Conservation (phyloP, 164 flowering plant genomes). For the Dillenia suffruticosa region DNA sequence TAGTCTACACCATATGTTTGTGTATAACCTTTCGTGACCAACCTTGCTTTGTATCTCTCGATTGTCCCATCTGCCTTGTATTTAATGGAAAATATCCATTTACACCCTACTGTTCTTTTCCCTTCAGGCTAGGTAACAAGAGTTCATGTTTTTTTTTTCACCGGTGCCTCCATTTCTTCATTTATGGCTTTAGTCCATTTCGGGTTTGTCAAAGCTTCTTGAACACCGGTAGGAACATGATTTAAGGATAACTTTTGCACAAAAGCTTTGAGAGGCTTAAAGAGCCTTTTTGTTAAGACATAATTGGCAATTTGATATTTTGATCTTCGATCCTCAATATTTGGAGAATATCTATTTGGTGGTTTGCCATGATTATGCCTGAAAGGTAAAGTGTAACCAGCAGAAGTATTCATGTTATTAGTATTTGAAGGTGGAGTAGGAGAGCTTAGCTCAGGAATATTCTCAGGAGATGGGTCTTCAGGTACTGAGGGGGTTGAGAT, state of each 20-base stretch:
- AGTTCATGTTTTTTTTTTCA: slow-evolving; percentile 1
- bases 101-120: slow-evolving; percentile 5
- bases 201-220: slow-evolving; percentile 9
- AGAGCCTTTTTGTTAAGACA: slow-evolving; percentile 6
- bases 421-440: background rate
- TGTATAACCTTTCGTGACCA: slow-evolving; percentile 9
- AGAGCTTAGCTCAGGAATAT: slow-evolving; percentile 9
- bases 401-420: background rate
- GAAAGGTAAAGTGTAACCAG: slow-evolving; percentile 5
- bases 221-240: slow-evolving; percentile 9
- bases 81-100: slow-evolving; percentile 8
- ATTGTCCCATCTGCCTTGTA: slow-evolving; percentile 4
- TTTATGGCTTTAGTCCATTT: slow-evolving; percentile 11
- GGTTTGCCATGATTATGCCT: slow-evolving; percentile 1
- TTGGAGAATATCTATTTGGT: background rate
- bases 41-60: slow-evolving; percentile 8
- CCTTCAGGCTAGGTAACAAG: slow-evolving; percentile 5
- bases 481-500: slow-evolving; percentile 7
- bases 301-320: slow-evolving; percentile 7
- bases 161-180: slow-evolving; percentile 5
- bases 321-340: slow-evolving; percentile 6
- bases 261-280: slow-evolving; percentile 6
- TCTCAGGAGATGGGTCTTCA: slow-evolving; percentile 8
- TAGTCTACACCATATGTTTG: slow-evolving; percentile 5
- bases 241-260: background rate